Conservation (phyloP, 768 basidiomycete species). For the Terana coerulea region DNA sequence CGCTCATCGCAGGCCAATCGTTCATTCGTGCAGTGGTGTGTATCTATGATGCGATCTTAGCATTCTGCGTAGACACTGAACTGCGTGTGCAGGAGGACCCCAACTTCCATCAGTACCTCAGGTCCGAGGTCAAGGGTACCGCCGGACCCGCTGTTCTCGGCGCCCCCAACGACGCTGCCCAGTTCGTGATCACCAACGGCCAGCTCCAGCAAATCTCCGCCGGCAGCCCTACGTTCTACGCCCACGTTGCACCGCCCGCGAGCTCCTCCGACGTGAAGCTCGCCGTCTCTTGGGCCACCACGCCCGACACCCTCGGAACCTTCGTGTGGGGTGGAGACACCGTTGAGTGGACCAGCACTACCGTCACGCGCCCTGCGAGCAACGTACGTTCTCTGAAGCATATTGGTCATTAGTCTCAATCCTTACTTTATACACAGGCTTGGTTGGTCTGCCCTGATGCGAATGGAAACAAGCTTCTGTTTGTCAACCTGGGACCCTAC, state of each 20-base stretch:
- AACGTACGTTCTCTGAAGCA: constrained; percentile 36
- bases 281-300: constrained; percentile 44
- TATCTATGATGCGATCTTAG: too few relatives aligned
- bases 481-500: constrained; percentile 54
- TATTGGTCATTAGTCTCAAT: not conserved
- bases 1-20: constrained; percentile 45
- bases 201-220: constrained; percentile 50
- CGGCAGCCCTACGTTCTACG: constrained; percentile 42
- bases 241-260: constrained; percentile 42
- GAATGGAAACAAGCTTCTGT: constrained; percentile 39
- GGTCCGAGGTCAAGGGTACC: constrained; percentile 41
- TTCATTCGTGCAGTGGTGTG: constrained; percentile 57
- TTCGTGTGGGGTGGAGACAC: constrained; percentile 58
- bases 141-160: constrained; percentile 50
- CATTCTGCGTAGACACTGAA: not conserved
- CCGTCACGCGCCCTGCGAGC: constrained; percentile 45
- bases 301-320: constrained; percentile 39
- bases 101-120: constrained; percentile 61
- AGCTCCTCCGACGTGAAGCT: constrained; percentile 46
- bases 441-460: constrained; percentile 57
- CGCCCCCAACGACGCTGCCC: constrained; percentile 45
- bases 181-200: constrained; percentile 49
- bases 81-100: constrained; percentile 39
- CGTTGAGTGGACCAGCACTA: constrained; percentile 51
- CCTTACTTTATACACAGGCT: constrained; percentile 27